phyloP scores from a whole-genome alignment of 2,329 filamentous ascomycete species.

The Pleomassaria siparia region DNA sequence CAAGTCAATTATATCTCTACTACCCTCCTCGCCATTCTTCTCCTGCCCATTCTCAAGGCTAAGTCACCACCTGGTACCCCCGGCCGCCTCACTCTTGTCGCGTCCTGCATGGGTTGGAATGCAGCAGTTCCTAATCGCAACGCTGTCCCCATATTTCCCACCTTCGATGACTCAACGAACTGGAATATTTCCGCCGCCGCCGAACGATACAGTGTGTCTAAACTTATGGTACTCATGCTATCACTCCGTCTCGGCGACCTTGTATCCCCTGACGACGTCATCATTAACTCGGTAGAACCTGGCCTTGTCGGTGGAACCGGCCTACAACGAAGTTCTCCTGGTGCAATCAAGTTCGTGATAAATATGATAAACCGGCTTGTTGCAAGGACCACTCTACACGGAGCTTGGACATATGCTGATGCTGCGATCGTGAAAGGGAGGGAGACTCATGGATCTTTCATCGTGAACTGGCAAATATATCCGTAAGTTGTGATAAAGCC shows the following conservation, averaged over 20 bases:
- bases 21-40: slow-evolving; percentile 52
- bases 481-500: slow-evolving; percentile 43
- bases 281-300: slow-evolving; percentile 53
- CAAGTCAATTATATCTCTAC: slow-evolving; percentile 61
- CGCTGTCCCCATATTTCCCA: slow-evolving; percentile 14
- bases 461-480: slow-evolving; percentile 52
- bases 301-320: slow-evolving; percentile 49
- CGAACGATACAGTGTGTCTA: slow-evolving; percentile 20
- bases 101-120: slow-evolving; percentile 2
- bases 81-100: slow-evolving; percentile 14
- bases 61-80: slow-evolving; percentile 8
- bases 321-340: slow-evolving; percentile 29
- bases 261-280: slow-evolving; percentile 22
- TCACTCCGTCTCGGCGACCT: slow-evolving; percentile 15
- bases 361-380: slow-evolving; percentile 22
- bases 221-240: slow-evolving; percentile 21
- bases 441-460: slow-evolving; percentile 55
- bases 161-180: slow-evolving; percentile 16
- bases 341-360: slow-evolving; percentile 11
- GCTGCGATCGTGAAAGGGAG: slow-evolving; percentile 49
- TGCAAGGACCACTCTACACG: slow-evolving; percentile 41
- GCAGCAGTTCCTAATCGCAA: slow-evolving; percentile 11
- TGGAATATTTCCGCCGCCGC: slow-evolving; percentile 3
- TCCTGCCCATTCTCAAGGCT: slow-evolving; percentile 40
- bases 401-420: slow-evolving; percentile 53